Conservation (phyloP, 2,329 filamentous ascomycete species). For the Colletotrichum noveboracense region DNA sequence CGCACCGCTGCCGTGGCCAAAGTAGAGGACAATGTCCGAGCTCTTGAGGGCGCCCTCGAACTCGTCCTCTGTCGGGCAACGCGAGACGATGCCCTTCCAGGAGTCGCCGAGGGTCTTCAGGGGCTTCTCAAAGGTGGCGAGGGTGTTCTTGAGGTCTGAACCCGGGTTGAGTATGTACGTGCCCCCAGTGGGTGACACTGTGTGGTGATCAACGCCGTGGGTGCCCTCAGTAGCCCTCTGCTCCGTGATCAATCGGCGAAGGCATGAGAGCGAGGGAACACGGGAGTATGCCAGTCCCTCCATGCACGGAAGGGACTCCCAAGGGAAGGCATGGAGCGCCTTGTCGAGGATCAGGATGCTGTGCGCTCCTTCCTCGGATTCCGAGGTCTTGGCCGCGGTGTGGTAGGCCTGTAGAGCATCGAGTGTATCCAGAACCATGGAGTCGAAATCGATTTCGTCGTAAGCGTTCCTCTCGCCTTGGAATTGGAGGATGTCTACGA, state of each 20-base stretch:
- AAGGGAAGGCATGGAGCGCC: slow-evolving; percentile 87
- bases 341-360: slow-evolving; percentile 93
- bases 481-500: slow-evolving; percentile 95
- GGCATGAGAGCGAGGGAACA: slow-evolving; percentile 83
- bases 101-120: slow-evolving; percentile 69
- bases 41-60: slow-evolving; percentile 72
- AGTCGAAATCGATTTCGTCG: slow-evolving; percentile 95
- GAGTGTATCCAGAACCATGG: slow-evolving; percentile 85
- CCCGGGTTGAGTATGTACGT: slow-evolving; percentile 91
- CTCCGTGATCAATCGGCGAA: slow-evolving; percentile 77
- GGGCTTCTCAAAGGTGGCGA: slow-evolving; percentile 72
- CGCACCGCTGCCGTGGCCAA: slow-evolving; percentile 92
- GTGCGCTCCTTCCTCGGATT: slow-evolving; percentile 59
- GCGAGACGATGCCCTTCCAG: slow-evolving; percentile 75
- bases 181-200: slow-evolving; percentile 60
- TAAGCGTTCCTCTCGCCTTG: slow-evolving; percentile 96
- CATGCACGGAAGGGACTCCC: slow-evolving; percentile 93
- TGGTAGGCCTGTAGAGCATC: slow-evolving; percentile 86
- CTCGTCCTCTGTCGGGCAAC: slow-evolving; percentile 76
- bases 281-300: slow-evolving; percentile 80
- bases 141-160: slow-evolving; percentile 81
- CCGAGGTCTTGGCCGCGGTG: slow-evolving; percentile 46
- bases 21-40: slow-evolving; percentile 84
- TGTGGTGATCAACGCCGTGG: slow-evolving; percentile 37
- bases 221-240: slow-evolving; percentile 23